Percentiles rank a stretch among this genome's conserved stretches.
These are phyloP conservation scores for Beauveria rudraprayagi DNA, from an alignment of 2,329 filamentous ascomycete genomes.

Conservation along the genomic window DNA sequence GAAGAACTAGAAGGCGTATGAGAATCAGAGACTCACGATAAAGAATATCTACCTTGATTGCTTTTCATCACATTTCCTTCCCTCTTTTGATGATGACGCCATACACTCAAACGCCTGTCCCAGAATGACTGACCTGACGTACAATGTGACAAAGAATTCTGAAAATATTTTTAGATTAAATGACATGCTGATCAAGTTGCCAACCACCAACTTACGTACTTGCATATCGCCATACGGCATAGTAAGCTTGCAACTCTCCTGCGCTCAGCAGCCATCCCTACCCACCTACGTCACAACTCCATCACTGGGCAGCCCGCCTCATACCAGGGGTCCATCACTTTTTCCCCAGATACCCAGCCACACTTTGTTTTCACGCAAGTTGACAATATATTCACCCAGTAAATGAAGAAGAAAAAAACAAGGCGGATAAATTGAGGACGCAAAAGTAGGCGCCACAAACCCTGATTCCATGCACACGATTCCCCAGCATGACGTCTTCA, in stretches of 20 bases:
- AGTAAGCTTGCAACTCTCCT: background rate
- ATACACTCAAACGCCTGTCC: no score
- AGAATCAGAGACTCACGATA: background rate
- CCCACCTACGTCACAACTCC: background rate
- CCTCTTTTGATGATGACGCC: background rate
- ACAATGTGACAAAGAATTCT: background rate
- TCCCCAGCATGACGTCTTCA: conserved; percentile 7
- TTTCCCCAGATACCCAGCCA: background rate
- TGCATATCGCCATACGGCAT: no score
- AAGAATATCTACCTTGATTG: background rate
- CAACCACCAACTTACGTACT: no score
- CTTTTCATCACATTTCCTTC: background rate
- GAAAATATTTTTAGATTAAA: background rate
- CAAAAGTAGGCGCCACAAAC: conserved; percentile 1
- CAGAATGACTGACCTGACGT: background rate
- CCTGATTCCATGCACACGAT: conserved; percentile 4
- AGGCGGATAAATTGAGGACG: background rate
- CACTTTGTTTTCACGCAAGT: background rate
- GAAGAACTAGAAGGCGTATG: background rate
- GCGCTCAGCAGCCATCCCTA: background rate
- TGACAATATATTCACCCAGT: background rate
- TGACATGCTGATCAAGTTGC: conserved; percentile 2
- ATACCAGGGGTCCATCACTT: background rate
- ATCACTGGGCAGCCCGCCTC: background rate
- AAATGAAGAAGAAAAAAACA: background rate